Percentiles rank a stretch among this genome's conserved stretches.
phyloP scores from a whole-genome alignment of 129 eudicot genomes.

The Helichrysum umbraculigerum region DNA sequence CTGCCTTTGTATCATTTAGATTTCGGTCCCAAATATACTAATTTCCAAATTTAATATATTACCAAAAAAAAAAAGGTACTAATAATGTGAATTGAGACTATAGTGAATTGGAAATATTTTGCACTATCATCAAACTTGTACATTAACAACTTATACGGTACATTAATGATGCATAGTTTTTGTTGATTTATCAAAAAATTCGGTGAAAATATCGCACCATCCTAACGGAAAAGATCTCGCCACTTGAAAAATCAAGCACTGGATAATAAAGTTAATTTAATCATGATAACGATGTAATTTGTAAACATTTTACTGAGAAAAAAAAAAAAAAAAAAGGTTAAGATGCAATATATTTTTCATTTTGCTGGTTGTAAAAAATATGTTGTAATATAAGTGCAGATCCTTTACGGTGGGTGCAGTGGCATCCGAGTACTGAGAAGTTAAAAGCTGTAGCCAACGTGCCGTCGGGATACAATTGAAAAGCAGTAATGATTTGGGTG shows the following conservation, averaged over 20 bases:
- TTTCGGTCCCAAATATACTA: not conserved
- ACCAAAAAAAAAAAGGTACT: too few relatives aligned
- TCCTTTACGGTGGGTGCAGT: conserved; percentile 11
- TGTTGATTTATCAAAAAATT: too few relatives aligned
- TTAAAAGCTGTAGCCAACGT: conserved; percentile 25
- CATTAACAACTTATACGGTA: too few relatives aligned
- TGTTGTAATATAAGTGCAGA: not conserved
- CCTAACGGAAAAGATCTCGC: too few relatives aligned
- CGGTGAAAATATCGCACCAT: too few relatives aligned
- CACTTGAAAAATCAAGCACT: too few relatives aligned
- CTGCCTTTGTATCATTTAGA: not conserved
- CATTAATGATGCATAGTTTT: too few relatives aligned
- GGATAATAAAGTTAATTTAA: too few relatives aligned
- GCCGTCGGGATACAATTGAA: conserved; percentile 24
- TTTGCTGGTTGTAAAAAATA: not conserved
- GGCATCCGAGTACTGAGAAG: conserved; percentile 28
- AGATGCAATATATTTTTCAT: not conserved
- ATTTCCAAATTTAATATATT: not conserved
- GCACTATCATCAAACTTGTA: too few relatives aligned
- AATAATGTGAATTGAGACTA: too few relatives aligned
- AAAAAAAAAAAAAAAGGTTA: not conserved
- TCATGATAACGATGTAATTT: too few relatives aligned
- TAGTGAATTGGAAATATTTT: too few relatives aligned
- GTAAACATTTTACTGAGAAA: not conserved
- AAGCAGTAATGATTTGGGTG: conserved; percentile 33